Evolutionary conservation across 768 basidiomycete genomes (phyloP).

Genomic region (Galerina sulciceps): DNA sequence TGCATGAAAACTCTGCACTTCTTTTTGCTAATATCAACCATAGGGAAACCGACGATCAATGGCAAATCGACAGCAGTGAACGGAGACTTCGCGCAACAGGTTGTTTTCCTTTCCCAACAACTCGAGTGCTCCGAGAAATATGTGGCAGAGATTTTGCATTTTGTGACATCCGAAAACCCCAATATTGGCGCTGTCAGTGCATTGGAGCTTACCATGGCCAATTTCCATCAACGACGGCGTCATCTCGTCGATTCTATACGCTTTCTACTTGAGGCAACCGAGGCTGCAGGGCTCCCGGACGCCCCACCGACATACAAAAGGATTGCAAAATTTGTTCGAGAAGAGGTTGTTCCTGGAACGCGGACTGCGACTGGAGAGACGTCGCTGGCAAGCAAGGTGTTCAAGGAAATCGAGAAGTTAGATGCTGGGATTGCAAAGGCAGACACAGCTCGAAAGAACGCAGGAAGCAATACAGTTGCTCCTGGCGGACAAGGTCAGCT

Average conservation of each 20-base stretch:
- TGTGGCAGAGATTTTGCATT: constrained; percentile 69
- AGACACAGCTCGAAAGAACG: constrained; percentile 63
- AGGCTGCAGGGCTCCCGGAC: constrained; percentile 46
- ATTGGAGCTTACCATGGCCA: constrained; percentile 68
- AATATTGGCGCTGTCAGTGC: constrained; percentile 60
- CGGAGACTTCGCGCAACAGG: constrained; percentile 78
- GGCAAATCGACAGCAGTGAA: constrained; percentile 76
- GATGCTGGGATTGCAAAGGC: constrained; percentile 57
- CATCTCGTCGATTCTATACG: constrained; percentile 73
- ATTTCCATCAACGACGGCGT: constrained; percentile 72
- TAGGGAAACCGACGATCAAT: constrained; percentile 70
- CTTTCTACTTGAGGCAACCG: constrained; percentile 68
- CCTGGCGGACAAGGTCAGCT: constrained; percentile 59
- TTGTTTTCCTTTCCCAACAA: constrained; percentile 78
- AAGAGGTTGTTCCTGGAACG: constrained; percentile 52
- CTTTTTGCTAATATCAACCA: constrained; percentile 1
- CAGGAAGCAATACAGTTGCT: constrained; percentile 60
- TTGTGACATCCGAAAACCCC: constrained; percentile 65
- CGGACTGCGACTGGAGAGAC: constrained; percentile 39
- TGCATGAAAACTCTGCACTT: not conserved
- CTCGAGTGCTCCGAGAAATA: constrained; percentile 85
- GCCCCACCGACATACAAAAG: constrained; percentile 53
- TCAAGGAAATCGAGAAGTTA: constrained; percentile 66
- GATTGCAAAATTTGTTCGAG: constrained; percentile 56
- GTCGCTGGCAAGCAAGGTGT: constrained; percentile 57